Conservation (phyloP, 2,329 filamentous ascomycete species). For the Scedosporium aurantiacum region DNA sequence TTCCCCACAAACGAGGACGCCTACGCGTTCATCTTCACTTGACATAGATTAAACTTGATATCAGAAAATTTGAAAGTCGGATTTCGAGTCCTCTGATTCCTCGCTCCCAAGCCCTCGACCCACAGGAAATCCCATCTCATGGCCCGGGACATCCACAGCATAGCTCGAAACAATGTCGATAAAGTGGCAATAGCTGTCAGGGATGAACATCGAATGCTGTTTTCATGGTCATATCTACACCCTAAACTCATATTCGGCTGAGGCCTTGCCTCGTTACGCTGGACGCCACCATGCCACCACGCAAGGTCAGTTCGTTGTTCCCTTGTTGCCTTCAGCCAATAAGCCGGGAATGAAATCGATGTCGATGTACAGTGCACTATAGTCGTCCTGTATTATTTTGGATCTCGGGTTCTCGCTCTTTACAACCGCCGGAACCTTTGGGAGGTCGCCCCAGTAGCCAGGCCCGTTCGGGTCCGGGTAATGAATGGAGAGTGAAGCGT, state of each 20-base stretch:
- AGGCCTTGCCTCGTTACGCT: no score
- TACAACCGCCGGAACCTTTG: background rate
- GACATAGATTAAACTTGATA: constrained; percentile 4
- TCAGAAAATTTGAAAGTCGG: background rate
- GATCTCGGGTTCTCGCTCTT: background rate
- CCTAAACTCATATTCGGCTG: no score
- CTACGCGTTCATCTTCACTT: constrained; percentile 5
- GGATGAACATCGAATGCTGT: no score
- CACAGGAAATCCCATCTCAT: no score
- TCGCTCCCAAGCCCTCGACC: background rate
- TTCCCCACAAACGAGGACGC: background rate
- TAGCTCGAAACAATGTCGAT: no score
- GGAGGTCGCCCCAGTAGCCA: background rate
- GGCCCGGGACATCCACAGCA: no score
- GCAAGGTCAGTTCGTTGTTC: background rate
- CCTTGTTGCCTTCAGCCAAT: background rate
- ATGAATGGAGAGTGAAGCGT: background rate
- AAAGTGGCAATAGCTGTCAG: no score
- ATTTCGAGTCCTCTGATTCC: background rate
- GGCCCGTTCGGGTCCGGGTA: background rate
- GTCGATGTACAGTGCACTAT: background rate
- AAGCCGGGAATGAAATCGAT: background rate
- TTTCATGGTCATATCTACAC: no score
- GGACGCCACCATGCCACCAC: background rate
- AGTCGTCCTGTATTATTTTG: background rate